These are phyloP conservation scores for Ascochyta koolunga DNA, from an alignment of 2,329 filamentous ascomycete genomes.

Conservation along the genomic window DNA sequence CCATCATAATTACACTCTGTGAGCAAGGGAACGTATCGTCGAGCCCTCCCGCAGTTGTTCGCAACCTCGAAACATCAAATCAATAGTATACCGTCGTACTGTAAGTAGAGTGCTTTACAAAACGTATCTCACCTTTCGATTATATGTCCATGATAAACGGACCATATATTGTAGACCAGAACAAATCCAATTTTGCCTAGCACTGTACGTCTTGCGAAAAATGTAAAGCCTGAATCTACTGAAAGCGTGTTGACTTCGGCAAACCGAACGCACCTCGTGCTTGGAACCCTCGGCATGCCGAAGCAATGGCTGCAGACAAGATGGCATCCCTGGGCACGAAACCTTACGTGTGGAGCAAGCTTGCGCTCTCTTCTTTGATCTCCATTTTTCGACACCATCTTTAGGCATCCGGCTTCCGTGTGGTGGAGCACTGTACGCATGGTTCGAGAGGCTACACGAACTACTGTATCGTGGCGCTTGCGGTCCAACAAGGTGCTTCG, in stretches of 20 bases:
- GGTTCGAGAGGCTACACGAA: neutral
- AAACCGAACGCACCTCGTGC: neutral
- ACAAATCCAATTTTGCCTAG: neutral
- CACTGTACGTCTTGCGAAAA: neutral
- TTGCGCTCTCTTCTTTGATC: neutral
- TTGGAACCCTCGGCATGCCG: conserved; percentile 4
- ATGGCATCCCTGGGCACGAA: neutral
- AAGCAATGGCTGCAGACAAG: neutral
- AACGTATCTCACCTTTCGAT: neutral
- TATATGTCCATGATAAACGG: no score
- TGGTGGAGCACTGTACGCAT: conserved; percentile 7
- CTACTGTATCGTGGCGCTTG: conserved; percentile 4
- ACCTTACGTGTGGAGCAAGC: conserved; percentile 1
- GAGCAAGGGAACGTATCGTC: neutral
- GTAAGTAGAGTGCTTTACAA: neutral
- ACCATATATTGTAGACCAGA: no score
- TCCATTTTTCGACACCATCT: conserved; percentile 1
- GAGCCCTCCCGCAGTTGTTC: neutral
- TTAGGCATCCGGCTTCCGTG: neutral
- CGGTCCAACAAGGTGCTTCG: conserved; percentile 1
- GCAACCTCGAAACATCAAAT: neutral
- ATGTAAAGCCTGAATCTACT: neutral
- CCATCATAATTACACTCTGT: neutral
- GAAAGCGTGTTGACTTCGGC: neutral
- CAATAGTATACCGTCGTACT: neutral